Percentiles rank a stretch among this genome's conserved stretches.
Conservation (phyloP, 768 basidiomycete species). For the Candolleomyces efflorescens region DNA sequence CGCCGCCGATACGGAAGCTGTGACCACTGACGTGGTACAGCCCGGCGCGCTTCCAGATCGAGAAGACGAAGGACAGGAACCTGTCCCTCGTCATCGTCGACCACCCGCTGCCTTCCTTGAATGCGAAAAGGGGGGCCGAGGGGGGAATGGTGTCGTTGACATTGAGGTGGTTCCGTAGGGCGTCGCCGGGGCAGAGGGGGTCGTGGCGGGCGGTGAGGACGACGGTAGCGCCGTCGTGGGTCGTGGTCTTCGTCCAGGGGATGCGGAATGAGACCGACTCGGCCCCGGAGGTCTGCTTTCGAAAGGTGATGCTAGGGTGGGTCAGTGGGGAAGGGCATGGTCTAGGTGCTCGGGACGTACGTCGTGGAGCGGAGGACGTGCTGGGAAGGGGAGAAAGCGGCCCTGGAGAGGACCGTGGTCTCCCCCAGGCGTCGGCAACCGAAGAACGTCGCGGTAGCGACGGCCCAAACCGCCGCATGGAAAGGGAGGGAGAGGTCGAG, state of each 20-base stretch:
- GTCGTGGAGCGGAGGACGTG: not conserved
- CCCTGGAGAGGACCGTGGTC: slow-evolving; percentile 11
- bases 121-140: not conserved
- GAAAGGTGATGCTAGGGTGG: not conserved
- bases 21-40: not conserved
- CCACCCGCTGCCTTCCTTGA: slow-evolving; percentile 10
- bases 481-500: not conserved
- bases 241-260: slow-evolving; percentile 30
- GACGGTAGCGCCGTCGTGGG: slow-evolving; percentile 11
- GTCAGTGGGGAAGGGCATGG: too few relatives aligned
- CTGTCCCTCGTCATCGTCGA: not conserved
- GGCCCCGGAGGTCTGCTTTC: not conserved
- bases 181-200: slow-evolving; percentile 5
- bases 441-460: slow-evolving; percentile 31
- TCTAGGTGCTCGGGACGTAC: too few relatives aligned
- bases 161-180: slow-evolving; percentile 7
- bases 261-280: slow-evolving; percentile 14
- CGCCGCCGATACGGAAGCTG: slow-evolving; percentile 7
- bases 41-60: not conserved
- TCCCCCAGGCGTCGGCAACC: slow-evolving; percentile 28
- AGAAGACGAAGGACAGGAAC: not conserved
- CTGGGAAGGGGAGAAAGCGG: not conserved
- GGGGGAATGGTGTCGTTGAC: slow-evolving; percentile 1
- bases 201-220: slow-evolving; percentile 7
- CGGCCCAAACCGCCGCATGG: slow-evolving; percentile 5